phyloP scores from a whole-genome alignment of 1,284 basidiomycete genomes.

The Agaricales sp. region DNA sequence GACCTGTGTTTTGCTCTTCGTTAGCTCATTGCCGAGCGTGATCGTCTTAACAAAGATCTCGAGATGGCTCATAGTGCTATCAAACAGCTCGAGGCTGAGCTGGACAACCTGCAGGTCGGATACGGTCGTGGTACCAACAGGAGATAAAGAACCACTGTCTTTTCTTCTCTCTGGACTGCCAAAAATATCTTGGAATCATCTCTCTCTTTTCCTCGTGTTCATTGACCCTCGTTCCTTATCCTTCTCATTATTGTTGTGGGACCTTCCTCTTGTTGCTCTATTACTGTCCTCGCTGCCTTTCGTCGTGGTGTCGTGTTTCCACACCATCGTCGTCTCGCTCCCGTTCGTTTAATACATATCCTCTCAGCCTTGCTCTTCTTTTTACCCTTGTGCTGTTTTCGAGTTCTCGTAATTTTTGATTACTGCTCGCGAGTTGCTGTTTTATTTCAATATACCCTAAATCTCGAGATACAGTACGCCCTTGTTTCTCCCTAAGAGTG shows the following conservation, averaged over 20 bases:
- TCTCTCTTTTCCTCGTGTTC: not conserved
- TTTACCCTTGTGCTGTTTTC: too few relatives aligned
- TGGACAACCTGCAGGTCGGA: slow-evolving; percentile 82
- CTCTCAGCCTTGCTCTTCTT: too few relatives aligned
- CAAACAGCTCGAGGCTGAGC: slow-evolving; percentile 82
- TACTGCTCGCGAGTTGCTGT: too few relatives aligned
- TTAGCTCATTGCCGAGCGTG: slow-evolving; percentile 91
- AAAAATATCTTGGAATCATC: too few relatives aligned
- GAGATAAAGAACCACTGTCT: slow-evolving; percentile 31
- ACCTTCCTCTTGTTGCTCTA: not conserved
- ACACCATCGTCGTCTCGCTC: too few relatives aligned
- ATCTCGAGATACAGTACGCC: too few relatives aligned
- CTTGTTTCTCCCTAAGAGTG: too few relatives aligned
- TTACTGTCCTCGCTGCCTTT: too few relatives aligned
- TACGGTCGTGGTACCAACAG: slow-evolving; percentile 70
- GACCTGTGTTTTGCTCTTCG: slow-evolving; percentile 9
- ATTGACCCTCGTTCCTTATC: not conserved
- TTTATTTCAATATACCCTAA: too few relatives aligned
- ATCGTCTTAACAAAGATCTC: slow-evolving; percentile 94
- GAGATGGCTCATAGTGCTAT: slow-evolving; percentile 88
- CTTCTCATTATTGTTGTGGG: not conserved
- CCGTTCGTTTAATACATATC: too few relatives aligned
- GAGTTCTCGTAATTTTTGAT: too few relatives aligned
- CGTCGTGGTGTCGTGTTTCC: too few relatives aligned
- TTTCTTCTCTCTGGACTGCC: not conserved